Evolutionary conservation across 345 rosid genomes (phyloP).

Genomic region (Euclidium syriacum): DNA sequence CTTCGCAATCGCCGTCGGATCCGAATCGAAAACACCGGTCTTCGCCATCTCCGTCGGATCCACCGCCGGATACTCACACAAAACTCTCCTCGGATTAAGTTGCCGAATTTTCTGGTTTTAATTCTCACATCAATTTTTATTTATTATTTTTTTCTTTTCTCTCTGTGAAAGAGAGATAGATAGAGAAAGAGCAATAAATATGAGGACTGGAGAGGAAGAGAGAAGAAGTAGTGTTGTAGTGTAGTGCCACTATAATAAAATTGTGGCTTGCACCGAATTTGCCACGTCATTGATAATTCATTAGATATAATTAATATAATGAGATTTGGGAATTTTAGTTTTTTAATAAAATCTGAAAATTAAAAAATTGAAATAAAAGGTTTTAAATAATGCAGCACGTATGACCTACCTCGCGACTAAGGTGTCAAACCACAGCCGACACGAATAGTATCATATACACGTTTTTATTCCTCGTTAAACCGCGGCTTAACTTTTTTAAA

Average conservation of each 20-base stretch:
- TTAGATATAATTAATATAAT: neutral
- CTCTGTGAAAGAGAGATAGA: neutral
- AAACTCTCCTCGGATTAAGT: conserved; percentile 5
- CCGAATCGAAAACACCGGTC: conserved; percentile 53
- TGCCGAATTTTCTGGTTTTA: neutral
- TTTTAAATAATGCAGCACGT: conserved; percentile 27
- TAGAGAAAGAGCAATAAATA: conserved; percentile 9
- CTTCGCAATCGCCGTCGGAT: conserved; percentile 54
- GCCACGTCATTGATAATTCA: conserved; percentile 28
- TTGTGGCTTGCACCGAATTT: conserved; percentile 28
- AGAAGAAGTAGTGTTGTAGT: conserved; percentile 6
- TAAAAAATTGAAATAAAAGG: neutral
- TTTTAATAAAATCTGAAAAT: too few species aligned
- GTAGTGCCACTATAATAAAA: conserved; percentile 16
- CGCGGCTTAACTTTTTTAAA: too few species aligned
- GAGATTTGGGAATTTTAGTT: too few species aligned
- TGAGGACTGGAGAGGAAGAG: conserved; percentile 11
- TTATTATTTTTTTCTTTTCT: neutral
- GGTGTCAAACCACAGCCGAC: conserved; percentile 30
- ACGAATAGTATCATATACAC: conserved; percentile 7
- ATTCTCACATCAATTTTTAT: neutral
- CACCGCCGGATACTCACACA: conserved; percentile 17
- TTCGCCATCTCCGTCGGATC: conserved; percentile 52
- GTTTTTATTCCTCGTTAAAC: too few species aligned
- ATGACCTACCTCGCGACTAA: conserved; percentile 27